Conservation (phyloP, 2,329 filamentous ascomycete species). For the Paecilomyces fulvus region DNA sequence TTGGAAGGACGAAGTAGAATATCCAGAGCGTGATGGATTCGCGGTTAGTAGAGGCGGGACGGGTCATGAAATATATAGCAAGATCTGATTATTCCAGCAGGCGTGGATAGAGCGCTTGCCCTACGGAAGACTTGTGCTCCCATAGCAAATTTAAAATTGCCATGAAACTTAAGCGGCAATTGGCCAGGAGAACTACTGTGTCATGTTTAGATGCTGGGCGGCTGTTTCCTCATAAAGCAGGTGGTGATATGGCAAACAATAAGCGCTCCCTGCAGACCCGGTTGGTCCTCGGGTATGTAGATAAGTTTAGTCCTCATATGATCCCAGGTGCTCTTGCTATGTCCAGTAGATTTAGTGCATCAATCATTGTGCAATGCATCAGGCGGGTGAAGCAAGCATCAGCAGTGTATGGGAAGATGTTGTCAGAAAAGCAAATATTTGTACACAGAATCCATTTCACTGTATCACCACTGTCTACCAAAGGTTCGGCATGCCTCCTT, state of each 20-base stretch:
- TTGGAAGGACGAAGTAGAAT: background rate
- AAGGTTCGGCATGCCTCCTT: background rate
- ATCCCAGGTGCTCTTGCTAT: background rate
- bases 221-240: background rate
- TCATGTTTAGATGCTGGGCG: background rate
- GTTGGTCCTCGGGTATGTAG: background rate
- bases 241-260: background rate
- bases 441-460: background rate
- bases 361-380: background rate
- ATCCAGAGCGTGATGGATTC: background rate
- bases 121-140: background rate
- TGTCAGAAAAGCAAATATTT: background rate
- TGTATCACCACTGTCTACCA: background rate
- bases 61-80: background rate
- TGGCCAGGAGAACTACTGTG: background rate
- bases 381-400: background rate
- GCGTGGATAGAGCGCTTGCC: background rate
- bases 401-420: background rate
- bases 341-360: background rate
- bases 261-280: background rate
- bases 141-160: background rate
- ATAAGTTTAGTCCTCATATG: background rate
- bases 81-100: background rate
- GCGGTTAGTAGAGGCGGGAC: background rate
- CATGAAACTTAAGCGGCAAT: background rate